Base-by-base conservation (phyloP, 768 basidiomycete species). In the Lactarius vividus region DNA sequence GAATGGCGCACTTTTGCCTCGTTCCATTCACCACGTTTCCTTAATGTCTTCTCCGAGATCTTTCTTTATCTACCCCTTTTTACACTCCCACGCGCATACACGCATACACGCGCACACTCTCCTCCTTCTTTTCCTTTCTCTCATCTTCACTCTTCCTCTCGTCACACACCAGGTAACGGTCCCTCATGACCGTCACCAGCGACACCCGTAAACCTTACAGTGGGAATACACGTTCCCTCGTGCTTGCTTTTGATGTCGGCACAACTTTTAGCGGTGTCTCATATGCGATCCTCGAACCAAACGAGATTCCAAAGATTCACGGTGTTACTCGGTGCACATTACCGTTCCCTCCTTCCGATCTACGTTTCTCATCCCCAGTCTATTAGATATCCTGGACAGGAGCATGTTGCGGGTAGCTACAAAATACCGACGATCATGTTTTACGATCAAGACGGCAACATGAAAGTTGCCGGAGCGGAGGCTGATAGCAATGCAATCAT, bases 181-280 rank as follows among this genome's bases (percentile, higher is more conserved):
- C 67, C 72, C 46, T 52, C 10, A 83, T 84, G 82, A 84, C 85
- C 75, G 77, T 82, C 52, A 75, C 81, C n/a, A 78, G 82, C 16
- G 85, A 86, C 73, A 85, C 84, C 71, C 83, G 91, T 63, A 91
- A 89, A 75, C 91, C 90, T 28, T 91, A 90, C 74, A 80, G 76
- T 8, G 91, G 91, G 55, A 72, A 80, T 15, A 77, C 78, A 20
- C 82, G 89, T 70, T 83, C 87, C 64, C 83, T 92, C 61, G 89
- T 88, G 68, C 82, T 92, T 71, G 90, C 91, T 6, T 84, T 92
- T 75, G 91, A 92, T 72, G 84, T 92, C 69, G 91, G 91, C 29
- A 92, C 90, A 0, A 92, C 91, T 0, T 92, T 92, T 72, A 89
- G 88, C 71, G 91, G 91, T 18, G 91, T 87, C 2, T 92, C 91